Percentiles rank a stretch among this genome's conserved stretches.
phyloP scores from a whole-genome alignment of 208 protist genomes.

The Perkinsela sp. region DNA sequence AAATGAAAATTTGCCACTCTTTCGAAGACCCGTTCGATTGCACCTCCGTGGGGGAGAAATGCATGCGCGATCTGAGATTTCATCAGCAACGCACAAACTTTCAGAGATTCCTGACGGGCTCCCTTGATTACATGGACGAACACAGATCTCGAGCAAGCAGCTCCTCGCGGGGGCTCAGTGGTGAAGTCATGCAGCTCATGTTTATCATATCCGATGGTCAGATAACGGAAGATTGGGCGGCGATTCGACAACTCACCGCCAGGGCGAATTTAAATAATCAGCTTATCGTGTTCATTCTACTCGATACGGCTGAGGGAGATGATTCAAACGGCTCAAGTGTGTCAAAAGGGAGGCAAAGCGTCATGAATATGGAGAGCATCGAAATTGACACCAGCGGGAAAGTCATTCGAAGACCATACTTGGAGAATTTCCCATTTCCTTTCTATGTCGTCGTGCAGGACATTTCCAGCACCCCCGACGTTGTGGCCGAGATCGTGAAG shows the following conservation, averaged over 20 bases:
- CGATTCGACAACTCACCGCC: slow-evolving; percentile 39
- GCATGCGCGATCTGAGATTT: slow-evolving; percentile 79
- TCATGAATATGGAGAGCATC: slow-evolving; percentile 59
- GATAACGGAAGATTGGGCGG: slow-evolving; percentile 52
- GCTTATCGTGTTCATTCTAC: slow-evolving; percentile 77
- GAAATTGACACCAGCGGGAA: slow-evolving; percentile 40
- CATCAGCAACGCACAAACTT: slow-evolving; percentile 73
- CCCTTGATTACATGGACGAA: slow-evolving; percentile 25
- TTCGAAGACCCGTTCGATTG: slow-evolving; percentile 74
- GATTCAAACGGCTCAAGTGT: slow-evolving; percentile 1
- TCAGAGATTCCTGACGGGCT: slow-evolving; percentile 31
- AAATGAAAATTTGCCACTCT: slow-evolving; percentile 73
- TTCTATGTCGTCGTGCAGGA: slow-evolving; percentile 96
- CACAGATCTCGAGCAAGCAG: slow-evolving; percentile 26
- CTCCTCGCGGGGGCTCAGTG: slow-evolving; percentile 37
- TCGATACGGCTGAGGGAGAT: slow-evolving; percentile 42
- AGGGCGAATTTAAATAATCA: slow-evolving; percentile 65
- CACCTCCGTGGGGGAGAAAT: slow-evolving; percentile 8
- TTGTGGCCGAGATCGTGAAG: slow-evolving; percentile 88
- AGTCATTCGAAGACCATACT: slow-evolving; percentile 66
- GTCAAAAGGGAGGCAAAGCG: not conserved
- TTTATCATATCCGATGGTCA: slow-evolving; percentile 92
- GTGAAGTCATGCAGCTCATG: slow-evolving; percentile 77
- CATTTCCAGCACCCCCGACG: slow-evolving; percentile 71
- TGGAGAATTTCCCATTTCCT: slow-evolving; percentile 96